Evolutionary conservation across 768 basidiomycete species (phyloP), one percentile per base, ranked within the genome.

Genomic region (Tylopilus balloui): DNA sequence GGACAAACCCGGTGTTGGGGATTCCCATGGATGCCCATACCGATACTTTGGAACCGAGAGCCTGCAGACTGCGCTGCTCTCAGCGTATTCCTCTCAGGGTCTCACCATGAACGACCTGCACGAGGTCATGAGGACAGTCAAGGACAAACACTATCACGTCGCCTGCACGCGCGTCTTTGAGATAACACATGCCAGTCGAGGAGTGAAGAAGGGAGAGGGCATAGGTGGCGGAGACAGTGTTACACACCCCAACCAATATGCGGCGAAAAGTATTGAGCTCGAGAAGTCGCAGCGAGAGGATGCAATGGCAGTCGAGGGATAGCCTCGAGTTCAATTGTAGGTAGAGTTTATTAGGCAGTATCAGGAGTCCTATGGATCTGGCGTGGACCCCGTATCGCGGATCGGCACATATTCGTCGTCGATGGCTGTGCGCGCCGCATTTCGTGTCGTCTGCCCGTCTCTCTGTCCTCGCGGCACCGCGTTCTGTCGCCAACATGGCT

Each of bases 141-240:
- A 89, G 62, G 75, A 74, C 15, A 73, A 77, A 3, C 92, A 95
- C 64, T 95, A 84, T 66, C 95, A 99, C 65, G 87, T 97, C 38
- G 95, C 94, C 7, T 99, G 96, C 70, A 98, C 96, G 9, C 79
- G 94, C 20, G 92, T 98, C 19, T 99, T 92, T 67, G 96, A 99
- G 71, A 77, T 96, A 24, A 96, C 93, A 21, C 95, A 98, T 66
- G 71, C 75, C 20, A 65, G 66, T 17, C 71, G 66, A 52, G 83
- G 86, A 9, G 82, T 95, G 42, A 84, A 80, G 70, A 94, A 89
- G 65, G 93, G 93, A 2, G 91, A 96, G 13, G 96, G 95, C 0
- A 58, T 94, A 37, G 90, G 91, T 8, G 78, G 70, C 4, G 88
- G 89, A 1, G 94, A 96, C 61, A 88, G 81, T 52, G 88, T 97